Evolutionary conservation across 163 green algal genomes (phyloP).

Genomic region (Scenedesmus sp.): DNA sequence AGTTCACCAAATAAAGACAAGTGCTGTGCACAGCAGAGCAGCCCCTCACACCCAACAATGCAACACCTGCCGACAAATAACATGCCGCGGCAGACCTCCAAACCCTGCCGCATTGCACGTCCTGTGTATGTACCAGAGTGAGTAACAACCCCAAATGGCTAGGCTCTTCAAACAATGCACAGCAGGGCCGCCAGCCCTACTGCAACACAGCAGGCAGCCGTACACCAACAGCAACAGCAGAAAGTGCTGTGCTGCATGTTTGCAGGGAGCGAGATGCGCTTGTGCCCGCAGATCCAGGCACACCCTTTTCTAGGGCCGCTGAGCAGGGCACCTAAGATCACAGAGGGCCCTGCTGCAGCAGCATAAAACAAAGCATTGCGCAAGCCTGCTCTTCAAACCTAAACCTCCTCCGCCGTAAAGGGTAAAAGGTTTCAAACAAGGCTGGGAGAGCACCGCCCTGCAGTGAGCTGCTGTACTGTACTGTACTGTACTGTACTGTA

Average conservation of each 20-base stretch:
- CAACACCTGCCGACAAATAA: background rate
- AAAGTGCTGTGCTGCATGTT: background rate
- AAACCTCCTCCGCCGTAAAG: background rate
- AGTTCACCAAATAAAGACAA: background rate
- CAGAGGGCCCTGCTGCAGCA: slow-evolving; percentile 1
- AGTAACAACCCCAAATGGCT: background rate
- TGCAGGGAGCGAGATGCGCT: background rate
- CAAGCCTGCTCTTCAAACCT: background rate
- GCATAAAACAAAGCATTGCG: background rate
- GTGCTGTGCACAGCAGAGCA: background rate
- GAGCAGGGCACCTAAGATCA: background rate
- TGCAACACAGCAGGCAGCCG: background rate
- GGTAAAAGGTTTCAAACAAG: background rate
- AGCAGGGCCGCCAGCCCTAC: background rate
- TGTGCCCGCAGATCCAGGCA: background rate
- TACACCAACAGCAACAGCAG: background rate
- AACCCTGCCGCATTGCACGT: background rate
- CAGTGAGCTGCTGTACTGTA: background rate
- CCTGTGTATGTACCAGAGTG: background rate
- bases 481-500: background rate
- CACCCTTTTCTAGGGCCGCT: background rate
- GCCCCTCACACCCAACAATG: background rate
- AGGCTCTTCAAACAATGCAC: background rate
- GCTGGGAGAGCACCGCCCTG: background rate
- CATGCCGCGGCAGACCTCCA: background rate